phyloP scores from a whole-genome alignment of 192 early-diverging fungal species.

The Rhizoclosmatium sp. region DNA sequence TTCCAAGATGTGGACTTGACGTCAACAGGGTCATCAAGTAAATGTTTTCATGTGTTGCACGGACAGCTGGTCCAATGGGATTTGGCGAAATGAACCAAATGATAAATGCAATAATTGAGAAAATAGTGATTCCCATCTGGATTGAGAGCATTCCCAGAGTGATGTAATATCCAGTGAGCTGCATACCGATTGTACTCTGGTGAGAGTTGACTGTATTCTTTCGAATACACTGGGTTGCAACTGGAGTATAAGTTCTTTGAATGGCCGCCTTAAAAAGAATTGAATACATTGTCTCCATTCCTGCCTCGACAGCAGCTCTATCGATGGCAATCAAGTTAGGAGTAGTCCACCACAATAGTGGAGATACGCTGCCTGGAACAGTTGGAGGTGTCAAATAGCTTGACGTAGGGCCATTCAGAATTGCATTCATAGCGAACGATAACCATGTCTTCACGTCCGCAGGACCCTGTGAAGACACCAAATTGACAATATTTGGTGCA shows the following conservation, averaged over 20 bases:
- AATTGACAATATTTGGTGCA: slow-evolving; percentile 23
- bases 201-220: slow-evolving; percentile 10
- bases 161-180: slow-evolving; percentile 1
- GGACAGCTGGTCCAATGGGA: slow-evolving; percentile 25
- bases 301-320: slow-evolving; percentile 21
- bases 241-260: slow-evolving; percentile 18
- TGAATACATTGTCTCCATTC: slow-evolving; percentile 38
- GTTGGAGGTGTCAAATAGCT: neutral
- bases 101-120: slow-evolving; percentile 7
- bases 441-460: slow-evolving; percentile 8
- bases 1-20: slow-evolving; percentile 8
- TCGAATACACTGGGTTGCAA: slow-evolving; percentile 6
- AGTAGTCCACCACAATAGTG: slow-evolving; percentile 41
- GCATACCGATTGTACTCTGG: slow-evolving; percentile 2
- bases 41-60: slow-evolving; percentile 25
- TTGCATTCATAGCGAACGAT: slow-evolving; percentile 3
- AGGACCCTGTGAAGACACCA: neutral
- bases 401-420: slow-evolving; percentile 4
- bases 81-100: slow-evolving; percentile 9
- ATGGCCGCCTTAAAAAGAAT: slow-evolving; percentile 34
- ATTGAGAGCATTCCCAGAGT: neutral
- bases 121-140: slow-evolving; percentile 8
- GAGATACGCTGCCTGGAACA: slow-evolving; percentile 31
- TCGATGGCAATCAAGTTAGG: slow-evolving; percentile 35
- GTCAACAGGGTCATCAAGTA: slow-evolving; percentile 35